Evolutionary conservation across 2,329 filamentous ascomycete genomes (phyloP), one percentile per base, ranked within the genome.

Genomic region (Westerdykella ornata): DNA sequence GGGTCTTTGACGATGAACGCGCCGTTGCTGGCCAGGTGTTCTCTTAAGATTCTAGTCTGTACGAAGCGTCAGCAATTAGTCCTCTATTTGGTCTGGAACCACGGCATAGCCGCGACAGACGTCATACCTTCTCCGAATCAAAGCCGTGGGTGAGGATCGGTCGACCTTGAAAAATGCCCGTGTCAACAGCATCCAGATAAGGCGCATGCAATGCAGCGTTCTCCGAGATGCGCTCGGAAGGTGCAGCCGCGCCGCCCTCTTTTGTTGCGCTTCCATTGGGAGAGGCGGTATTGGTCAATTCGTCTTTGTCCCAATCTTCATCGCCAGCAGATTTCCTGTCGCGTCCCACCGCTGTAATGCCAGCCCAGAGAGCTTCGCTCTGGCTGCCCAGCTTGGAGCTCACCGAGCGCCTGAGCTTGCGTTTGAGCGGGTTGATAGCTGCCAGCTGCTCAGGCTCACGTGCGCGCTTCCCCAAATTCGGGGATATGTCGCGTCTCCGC

Each of bases 371-470:
- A 19, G 80, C 81, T 54, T 89, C 81, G 51, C 82, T 84, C 56
- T 96, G 88, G 37, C 76, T 84, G 43, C 76, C 82, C 22, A 97
- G 71, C 62, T 88, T 90, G 59, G 84, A 81, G 64, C 89, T 96
- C 16, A 89, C 85, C 5, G 86, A 88, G 56, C 89, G 84, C 51
- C 92, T 81, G 51, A 98, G 68, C 68, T 96, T 97, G 51, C 88
- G 78, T 47, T 80, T 79, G 18, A 53, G 53, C 4, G 58, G 54
- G 4, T 84, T 81, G 11, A 65, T 63, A 3, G 51, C 36, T 19
- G 54, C 51, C 31, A 37, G 43, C n/a, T 57, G 49, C 28, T 60
- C 60, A 28, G 47, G 45, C 13, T 59, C 56, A 22, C 65, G 53
- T 18, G 55, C 51, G 35, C 65, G 59, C 46, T 66, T 65, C 35